Percentiles rank a stretch among this genome's conserved stretches.
These are phyloP conservation scores for Globisporangium nagaii DNA, from an alignment of 352 stramenopile species.

Conservation along the genomic window DNA sequence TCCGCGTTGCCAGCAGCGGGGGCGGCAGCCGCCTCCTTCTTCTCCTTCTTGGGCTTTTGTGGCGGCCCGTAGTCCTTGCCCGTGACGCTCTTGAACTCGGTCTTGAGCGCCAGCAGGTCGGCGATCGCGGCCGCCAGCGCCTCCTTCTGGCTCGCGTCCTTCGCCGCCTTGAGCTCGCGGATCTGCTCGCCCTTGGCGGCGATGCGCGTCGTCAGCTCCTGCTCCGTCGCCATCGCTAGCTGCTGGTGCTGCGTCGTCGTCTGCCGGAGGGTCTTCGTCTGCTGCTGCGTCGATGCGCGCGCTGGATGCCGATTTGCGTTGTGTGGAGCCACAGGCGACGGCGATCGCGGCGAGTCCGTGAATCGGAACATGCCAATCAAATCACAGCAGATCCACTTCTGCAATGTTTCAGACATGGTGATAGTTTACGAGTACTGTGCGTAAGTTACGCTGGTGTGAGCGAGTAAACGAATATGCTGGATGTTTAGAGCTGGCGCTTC, in stretches of 20 bases:
- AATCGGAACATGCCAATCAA: no score
- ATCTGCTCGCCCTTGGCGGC: slow-evolving; percentile 64
- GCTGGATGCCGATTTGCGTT: no score
- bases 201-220: slow-evolving; percentile 53
- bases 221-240: slow-evolving; percentile 39
- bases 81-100: slow-evolving; percentile 69
- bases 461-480: no score
- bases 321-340: no score
- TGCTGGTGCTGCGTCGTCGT: no score
- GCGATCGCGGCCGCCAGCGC: slow-evolving; percentile 45
- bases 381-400: no score
- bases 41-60: slow-evolving; percentile 58
- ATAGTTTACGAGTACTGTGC: no score
- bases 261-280: background rate
- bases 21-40: slow-evolving; percentile 28
- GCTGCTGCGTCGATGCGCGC: no score
- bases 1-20: background rate
- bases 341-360: no score
- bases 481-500: no score
- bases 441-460: no score
- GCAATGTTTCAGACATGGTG: no score
- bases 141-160: slow-evolving; percentile 44
- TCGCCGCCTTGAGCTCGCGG: slow-evolving; percentile 57
- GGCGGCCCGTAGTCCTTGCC: slow-evolving; percentile 68
- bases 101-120: slow-evolving; percentile 65